Conservation (phyloP, 73 alveolate genomes). For the Paramecium pentaurelia region DNA sequence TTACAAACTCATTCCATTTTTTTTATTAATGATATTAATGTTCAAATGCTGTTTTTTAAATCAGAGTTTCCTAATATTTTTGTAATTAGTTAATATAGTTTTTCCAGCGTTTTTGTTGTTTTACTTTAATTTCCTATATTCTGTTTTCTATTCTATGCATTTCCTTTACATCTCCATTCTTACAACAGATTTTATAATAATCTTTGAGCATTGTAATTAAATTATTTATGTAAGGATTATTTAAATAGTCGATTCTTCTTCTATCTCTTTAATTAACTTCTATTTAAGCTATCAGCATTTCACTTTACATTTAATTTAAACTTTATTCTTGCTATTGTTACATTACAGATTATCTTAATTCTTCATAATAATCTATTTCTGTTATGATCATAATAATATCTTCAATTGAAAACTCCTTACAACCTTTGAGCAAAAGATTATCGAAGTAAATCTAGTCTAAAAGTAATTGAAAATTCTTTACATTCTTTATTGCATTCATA, state of each 20-base stretch:
- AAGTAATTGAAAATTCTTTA: background rate
- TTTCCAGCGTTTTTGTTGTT: background rate
- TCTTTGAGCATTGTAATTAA: background rate
- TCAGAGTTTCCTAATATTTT: background rate
- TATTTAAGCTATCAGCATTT: background rate
- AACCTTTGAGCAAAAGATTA: background rate
- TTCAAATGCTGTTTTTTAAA: background rate
- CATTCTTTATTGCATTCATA: slow-evolving; percentile 1
- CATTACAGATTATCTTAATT: background rate
- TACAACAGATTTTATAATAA: background rate
- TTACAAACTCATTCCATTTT: background rate
- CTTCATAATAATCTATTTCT: slow-evolving; percentile 38
- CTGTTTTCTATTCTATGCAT: slow-evolving; percentile 1
- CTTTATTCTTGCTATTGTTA: background rate
- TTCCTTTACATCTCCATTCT: background rate
- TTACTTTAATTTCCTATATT: background rate
- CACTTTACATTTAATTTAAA: background rate
- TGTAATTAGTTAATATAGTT: background rate
- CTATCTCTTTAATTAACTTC: background rate
- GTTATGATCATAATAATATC: slow-evolving; percentile 22
- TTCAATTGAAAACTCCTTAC: background rate
- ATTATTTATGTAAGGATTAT: background rate
- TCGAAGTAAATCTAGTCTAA: background rate
- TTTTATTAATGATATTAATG: background rate
- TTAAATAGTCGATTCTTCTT: background rate